Evolutionary conservation across 768 basidiomycete genomes (phyloP).

Genomic region (Amanita exitialis): DNA sequence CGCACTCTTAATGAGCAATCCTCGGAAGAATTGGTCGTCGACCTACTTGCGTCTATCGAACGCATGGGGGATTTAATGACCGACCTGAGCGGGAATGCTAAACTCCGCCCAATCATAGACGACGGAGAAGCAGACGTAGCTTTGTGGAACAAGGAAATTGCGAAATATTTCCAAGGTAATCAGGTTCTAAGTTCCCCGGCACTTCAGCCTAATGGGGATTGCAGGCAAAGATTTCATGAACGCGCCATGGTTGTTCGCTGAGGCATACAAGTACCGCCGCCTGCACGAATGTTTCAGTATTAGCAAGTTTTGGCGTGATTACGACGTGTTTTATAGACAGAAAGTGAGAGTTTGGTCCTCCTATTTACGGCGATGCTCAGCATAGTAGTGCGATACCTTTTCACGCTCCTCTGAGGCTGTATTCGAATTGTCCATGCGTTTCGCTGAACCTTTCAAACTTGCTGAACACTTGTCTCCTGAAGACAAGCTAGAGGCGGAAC

Average conservation of each 20-base stretch:
- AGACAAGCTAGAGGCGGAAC: conserved; percentile 61
- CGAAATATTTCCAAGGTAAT: conserved; percentile 82
- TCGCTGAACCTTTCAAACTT: conserved; percentile 74
- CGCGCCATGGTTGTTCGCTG: conserved; percentile 93
- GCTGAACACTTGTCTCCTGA: conserved; percentile 38
- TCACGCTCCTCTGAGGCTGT: conserved; percentile 87
- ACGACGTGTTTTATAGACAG: conserved; percentile 93
- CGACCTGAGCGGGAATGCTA: conserved; percentile 76
- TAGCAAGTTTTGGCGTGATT: conserved; percentile 82
- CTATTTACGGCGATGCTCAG: not conserved
- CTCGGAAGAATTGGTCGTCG: conserved; percentile 73
- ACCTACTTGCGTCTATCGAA: conserved; percentile 79
- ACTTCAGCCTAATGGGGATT: not conserved
- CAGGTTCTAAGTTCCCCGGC: conserved; percentile 9
- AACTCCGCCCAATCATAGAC: conserved; percentile 81
- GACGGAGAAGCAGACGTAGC: conserved; percentile 89
- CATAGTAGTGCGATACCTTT: conserved; percentile 79
- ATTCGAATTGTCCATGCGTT: conserved; percentile 88
- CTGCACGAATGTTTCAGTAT: conserved; percentile 90
- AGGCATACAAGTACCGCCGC: conserved; percentile 88
- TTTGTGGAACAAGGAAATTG: conserved; percentile 96
- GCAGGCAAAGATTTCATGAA: conserved; percentile 88
- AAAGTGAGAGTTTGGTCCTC: conserved; percentile 37
- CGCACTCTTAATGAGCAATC: conserved; percentile 83
- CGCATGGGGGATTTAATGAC: conserved; percentile 87